Evolutionary conservation across 139 green algal species (phyloP).

Genomic region (Coccomyxa sp.): DNA sequence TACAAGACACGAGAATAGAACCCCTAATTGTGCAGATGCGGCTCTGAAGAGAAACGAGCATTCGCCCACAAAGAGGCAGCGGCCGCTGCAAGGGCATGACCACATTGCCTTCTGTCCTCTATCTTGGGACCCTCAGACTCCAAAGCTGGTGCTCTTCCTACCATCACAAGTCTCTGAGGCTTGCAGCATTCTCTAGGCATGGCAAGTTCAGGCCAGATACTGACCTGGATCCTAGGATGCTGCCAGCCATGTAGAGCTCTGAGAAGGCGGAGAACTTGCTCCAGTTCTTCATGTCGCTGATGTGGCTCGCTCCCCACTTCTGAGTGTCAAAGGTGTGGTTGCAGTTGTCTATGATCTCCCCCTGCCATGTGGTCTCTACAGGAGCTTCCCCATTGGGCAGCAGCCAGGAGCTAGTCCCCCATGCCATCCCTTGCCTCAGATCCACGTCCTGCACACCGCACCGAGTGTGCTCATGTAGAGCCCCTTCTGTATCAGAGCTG

Average conservation of each 20-base stretch:
- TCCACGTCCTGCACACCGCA: slow-evolving; percentile 16
- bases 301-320: slow-evolving; percentile 49
- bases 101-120: no score
- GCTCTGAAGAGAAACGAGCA: no score
- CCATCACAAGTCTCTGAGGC: no score
- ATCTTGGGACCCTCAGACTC: no score
- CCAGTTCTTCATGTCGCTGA: slow-evolving; percentile 57
- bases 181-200: no score
- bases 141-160: no score
- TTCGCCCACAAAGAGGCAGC: no score
- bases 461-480: no score
- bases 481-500: no score
- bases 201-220: no score
- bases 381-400: slow-evolving; percentile 28
- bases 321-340: slow-evolving; percentile 68
- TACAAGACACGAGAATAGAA: not conserved
- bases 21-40: not conserved
- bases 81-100: no score
- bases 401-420: slow-evolving; percentile 43
- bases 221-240: no score
- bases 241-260: slow-evolving; percentile 15
- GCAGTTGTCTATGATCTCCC: slow-evolving; percentile 74
- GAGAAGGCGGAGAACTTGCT: slow-evolving; percentile 44
- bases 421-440: slow-evolving; percentile 22
- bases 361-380: slow-evolving; percentile 56